Evolutionary conservation across 2,329 filamentous ascomycete genomes (phyloP), one percentile per base, ranked within the genome.

Genomic region (Hypoxylon sp.): DNA sequence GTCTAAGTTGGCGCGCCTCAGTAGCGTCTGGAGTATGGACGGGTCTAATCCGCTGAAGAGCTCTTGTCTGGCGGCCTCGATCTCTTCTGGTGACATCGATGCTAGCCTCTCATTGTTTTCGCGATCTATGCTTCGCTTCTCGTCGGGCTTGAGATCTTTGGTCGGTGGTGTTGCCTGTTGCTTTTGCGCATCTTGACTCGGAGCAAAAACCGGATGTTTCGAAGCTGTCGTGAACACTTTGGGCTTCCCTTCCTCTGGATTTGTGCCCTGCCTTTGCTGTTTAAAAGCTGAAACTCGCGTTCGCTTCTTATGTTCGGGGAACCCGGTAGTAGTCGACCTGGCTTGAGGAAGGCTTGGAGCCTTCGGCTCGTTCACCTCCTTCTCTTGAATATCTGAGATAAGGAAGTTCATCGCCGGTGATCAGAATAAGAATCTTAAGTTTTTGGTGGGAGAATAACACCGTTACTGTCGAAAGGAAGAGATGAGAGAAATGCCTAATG

Each of bases 281-380:
- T 93, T 97, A 82, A 97, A 97, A 1, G 91, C 87, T 1, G 94
- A 97, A 6, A 87, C 80, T 63, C 87, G 86, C 61, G 84, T 85
- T 71, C 94, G 89, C 78, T 92, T 93, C 79, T 92, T 96, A 79
- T 94, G 94, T 64, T 90, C 89, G n/a, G 96, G 96, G 73, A 98
- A 98, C 0, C 96, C 96, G 11, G 87, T 89, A 3, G 84, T 79
- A 19, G 84, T 82, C 9, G 82, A 80, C 56, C 87, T 87, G 43
- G 87, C 81, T 50, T 85, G 85, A 13, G 91, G 90, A 9, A 89
- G 87, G 41, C 84, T 84, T 7, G 91, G 90, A 3, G 91, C 85
- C 69, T 88, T 90, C 21, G 88, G 84, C 23, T 84, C 80, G 13
- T 83, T 79, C 25, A 87, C 80, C 48, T 89, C 86, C 68, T 92